Evolutionary conservation across 2,329 filamentous ascomycete genomes (phyloP).

Genomic region (Thelonectria rubi): DNA sequence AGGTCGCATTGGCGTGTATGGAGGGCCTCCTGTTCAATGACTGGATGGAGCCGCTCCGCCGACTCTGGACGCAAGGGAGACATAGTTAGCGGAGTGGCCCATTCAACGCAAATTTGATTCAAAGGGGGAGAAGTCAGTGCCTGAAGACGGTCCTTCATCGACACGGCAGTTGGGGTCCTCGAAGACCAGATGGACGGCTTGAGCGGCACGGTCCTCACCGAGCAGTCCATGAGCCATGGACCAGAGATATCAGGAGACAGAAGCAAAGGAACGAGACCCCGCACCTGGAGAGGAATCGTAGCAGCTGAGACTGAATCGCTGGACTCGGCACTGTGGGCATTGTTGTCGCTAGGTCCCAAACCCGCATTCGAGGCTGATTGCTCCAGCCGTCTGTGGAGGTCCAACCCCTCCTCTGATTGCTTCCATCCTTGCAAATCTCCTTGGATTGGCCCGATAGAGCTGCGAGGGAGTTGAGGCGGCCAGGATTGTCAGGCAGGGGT

Average conservation of each 20-base stretch:
- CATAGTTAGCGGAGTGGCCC: slow-evolving; percentile 32
- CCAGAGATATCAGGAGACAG: neutral
- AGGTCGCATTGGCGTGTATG: slow-evolving; percentile 10
- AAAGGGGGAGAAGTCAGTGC: neutral
- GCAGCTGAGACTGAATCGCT: slow-evolving; percentile 18
- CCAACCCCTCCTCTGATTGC: slow-evolving; percentile 28
- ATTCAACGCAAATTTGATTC: slow-evolving; percentile 27
- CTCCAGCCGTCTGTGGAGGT: slow-evolving; percentile 32
- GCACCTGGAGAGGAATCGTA: neutral
- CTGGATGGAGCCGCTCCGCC: slow-evolving; percentile 30
- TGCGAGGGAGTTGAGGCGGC: slow-evolving; percentile 22
- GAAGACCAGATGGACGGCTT: slow-evolving; percentile 8
- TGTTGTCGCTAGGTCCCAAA: neutral
- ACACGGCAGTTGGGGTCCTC: neutral
- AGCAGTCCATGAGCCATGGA: neutral
- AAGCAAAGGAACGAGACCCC: neutral
- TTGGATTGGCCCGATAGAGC: slow-evolving; percentile 30
- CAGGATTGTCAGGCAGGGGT: slow-evolving; percentile 21
- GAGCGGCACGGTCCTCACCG: slow-evolving; percentile 23
- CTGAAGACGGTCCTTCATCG: slow-evolving; percentile 4
- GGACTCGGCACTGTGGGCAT: slow-evolving; percentile 9
- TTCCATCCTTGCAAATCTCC: slow-evolving; percentile 36
- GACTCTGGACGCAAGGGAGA: slow-evolving; percentile 38
- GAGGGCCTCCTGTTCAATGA: slow-evolving; percentile 12
- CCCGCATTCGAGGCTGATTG: slow-evolving; percentile 24